phyloP scores from a whole-genome alignment of 2,329 filamentous ascomycete genomes.

The Tolypocladium tropicale region DNA sequence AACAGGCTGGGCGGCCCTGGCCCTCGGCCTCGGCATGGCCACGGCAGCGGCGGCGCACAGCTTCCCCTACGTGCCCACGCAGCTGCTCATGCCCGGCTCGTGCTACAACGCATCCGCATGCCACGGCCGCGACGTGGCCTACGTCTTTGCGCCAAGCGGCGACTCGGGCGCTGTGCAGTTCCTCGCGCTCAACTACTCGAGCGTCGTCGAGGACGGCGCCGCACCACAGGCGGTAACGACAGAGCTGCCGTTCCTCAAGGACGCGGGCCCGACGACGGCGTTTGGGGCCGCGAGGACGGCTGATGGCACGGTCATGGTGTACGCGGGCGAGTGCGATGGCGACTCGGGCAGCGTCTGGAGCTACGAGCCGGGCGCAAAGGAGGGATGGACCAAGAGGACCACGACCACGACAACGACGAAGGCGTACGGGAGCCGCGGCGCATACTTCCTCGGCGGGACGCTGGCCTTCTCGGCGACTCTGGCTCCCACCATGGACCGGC shows the following conservation, averaged over 20 bases:
- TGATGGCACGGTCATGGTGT: conserved; percentile 61
- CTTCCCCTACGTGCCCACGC: conserved; percentile 71
- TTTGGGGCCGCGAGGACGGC: conserved; percentile 60
- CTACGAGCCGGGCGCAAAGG: conserved; percentile 40
- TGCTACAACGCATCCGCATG: conserved; percentile 29
- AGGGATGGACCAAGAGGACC: conserved; percentile 18
- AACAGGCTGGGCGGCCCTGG: background rate
- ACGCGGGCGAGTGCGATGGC: conserved; percentile 60
- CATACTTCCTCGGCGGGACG: conserved; percentile 42
- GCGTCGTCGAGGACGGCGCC: conserved; percentile 35
- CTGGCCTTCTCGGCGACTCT: conserved; percentile 59
- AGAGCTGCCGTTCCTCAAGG: conserved; percentile 52
- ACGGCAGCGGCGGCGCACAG: conserved; percentile 23
- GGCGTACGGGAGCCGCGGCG: too few relatives aligned
- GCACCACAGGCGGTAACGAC: conserved; percentile 39
- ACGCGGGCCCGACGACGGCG: conserved; percentile 35
- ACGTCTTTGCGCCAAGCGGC: conserved; percentile 55
- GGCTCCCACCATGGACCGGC: conserved; percentile 39
- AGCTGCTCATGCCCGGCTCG: conserved; percentile 48
- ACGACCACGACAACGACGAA: conserved; percentile 10
- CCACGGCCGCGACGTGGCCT: conserved; percentile 42
- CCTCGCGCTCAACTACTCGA: conserved; percentile 55
- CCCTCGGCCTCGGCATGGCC: conserved; percentile 1
- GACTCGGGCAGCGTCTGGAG: conserved; percentile 54
- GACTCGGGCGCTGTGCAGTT: conserved; percentile 35